These are phyloP conservation scores for Baudoinia panamericana DNA, from an alignment of 495 filamentous ascomycete species.

Conservation along the genomic window DNA sequence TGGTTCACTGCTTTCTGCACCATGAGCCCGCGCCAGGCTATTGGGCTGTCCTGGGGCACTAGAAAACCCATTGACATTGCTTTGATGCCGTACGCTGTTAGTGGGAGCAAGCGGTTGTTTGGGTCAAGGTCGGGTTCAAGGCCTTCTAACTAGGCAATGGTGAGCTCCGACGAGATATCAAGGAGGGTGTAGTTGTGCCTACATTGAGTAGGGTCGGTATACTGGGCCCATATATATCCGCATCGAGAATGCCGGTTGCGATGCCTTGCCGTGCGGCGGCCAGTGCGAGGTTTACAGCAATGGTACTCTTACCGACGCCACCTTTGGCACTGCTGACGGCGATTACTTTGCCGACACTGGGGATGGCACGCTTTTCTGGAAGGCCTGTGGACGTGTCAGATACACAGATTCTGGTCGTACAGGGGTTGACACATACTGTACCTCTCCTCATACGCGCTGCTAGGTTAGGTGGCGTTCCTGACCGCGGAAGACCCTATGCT, in stretches of 20 bases:
- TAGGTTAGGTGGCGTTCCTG: conserved; percentile 56
- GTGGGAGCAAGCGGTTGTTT: conserved; percentile 65
- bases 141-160: conserved; percentile 12
- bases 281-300: conserved; percentile 81
- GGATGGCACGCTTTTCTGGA: conserved; percentile 65
- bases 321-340: conserved; percentile 94
- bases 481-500: conserved; percentile 63
- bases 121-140: conserved; percentile 16
- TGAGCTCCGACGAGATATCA: no score
- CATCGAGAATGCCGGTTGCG: conserved; percentile 77
- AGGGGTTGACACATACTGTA: not conserved
- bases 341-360: conserved; percentile 71
- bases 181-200: no score
- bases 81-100: conserved; percentile 92
- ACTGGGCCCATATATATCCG: conserved; percentile 91
- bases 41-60: conserved; percentile 58
- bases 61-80: conserved; percentile 98
- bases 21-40: conserved; percentile 97
- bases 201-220: conserved; percentile 84
- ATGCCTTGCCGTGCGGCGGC: conserved; percentile 69
- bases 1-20: conserved; percentile 96
- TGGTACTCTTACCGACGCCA: conserved; percentile 90
- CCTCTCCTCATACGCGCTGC: conserved; percentile 62
- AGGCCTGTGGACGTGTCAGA: conserved; percentile 36
- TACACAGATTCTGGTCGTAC: not conserved